Evolutionary conservation across 2,329 filamentous ascomycete genomes (phyloP).

Genomic region (Aspergillus latus): DNA sequence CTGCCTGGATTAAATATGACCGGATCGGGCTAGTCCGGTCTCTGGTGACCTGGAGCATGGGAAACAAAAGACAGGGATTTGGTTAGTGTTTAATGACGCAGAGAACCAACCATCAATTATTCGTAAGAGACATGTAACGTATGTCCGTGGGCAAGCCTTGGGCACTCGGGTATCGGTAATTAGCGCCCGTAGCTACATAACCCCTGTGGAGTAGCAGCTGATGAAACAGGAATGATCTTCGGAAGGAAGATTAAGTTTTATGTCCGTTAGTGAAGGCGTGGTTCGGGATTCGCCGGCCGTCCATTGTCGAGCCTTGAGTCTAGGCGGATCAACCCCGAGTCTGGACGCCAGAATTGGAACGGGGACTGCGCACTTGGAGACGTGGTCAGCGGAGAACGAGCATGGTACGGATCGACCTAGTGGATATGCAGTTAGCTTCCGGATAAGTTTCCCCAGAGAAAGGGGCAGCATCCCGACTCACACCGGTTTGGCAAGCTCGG

Average conservation of each 20-base stretch:
- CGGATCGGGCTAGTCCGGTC: too few species aligned
- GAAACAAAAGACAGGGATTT: background rate
- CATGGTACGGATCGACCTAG: conserved; percentile 3
- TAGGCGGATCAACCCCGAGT: background rate
- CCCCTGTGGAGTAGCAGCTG: background rate
- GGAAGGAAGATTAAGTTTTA: conserved; percentile 6
- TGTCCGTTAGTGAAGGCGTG: background rate
- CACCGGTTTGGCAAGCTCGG: background rate
- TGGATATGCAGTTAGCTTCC: conserved; percentile 2
- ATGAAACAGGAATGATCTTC: conserved; percentile 6
- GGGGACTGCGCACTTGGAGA: conserved; percentile 6
- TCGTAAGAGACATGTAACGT: background rate
- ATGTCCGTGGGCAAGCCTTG: background rate
- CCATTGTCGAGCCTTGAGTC: background rate
- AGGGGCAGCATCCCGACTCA: conserved; percentile 1
- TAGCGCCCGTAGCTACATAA: background rate
- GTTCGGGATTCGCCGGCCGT: conserved; percentile 1
- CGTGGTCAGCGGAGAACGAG: background rate
- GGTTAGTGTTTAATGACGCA: background rate
- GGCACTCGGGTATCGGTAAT: conserved; percentile 1
- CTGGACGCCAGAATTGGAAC: background rate
- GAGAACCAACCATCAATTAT: background rate
- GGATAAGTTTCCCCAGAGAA: conserved; percentile 12
- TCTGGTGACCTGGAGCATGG: background rate
- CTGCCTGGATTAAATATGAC: background rate